phyloP scores from a whole-genome alignment of 2,329 filamentous ascomycete genomes.

The Biscogniauxia mediterranea region DNA sequence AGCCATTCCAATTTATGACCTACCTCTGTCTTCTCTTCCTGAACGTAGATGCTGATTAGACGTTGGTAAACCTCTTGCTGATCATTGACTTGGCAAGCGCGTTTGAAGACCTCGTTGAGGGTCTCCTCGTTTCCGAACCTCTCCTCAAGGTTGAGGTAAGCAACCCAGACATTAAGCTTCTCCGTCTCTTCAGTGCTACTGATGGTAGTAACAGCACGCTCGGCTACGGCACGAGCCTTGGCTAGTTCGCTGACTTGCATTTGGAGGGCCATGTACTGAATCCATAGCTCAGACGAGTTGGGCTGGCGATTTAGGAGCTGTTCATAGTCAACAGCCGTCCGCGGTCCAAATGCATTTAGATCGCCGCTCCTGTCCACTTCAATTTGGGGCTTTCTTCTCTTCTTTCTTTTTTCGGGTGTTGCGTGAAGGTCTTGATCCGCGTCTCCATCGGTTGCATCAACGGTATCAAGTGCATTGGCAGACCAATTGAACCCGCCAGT shows the following conservation, averaged over 20 bases:
- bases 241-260: constrained; percentile 85
- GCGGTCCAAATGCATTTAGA: constrained; percentile 82
- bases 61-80: constrained; percentile 85
- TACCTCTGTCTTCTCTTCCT: constrained; percentile 81
- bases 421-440: constrained; percentile 38
- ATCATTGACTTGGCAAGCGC: constrained; percentile 92
- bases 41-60: constrained; percentile 91
- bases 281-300: constrained; percentile 91
- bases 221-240: constrained; percentile 84
- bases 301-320: constrained; percentile 87
- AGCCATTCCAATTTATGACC: constrained; percentile 32
- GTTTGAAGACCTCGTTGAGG: constrained; percentile 83
- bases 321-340: constrained; percentile 89
- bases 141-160: constrained; percentile 90
- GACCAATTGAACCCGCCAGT: constrained; percentile 87
- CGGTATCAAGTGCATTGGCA: constrained; percentile 62
- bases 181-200: constrained; percentile 87
- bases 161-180: constrained; percentile 94
- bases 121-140: constrained; percentile 82
- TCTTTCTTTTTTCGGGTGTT: constrained; percentile 62
- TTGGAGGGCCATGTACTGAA: constrained; percentile 98
- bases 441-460: constrained; percentile 49
- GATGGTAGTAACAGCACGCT: constrained; percentile 88
- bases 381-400: constrained; percentile 72
- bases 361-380: constrained; percentile 90